Evolutionary conservation across 441 rosid genomes (phyloP), one percentile per base, ranked within the genome.

Genomic region (Aleurites moluccanus): DNA sequence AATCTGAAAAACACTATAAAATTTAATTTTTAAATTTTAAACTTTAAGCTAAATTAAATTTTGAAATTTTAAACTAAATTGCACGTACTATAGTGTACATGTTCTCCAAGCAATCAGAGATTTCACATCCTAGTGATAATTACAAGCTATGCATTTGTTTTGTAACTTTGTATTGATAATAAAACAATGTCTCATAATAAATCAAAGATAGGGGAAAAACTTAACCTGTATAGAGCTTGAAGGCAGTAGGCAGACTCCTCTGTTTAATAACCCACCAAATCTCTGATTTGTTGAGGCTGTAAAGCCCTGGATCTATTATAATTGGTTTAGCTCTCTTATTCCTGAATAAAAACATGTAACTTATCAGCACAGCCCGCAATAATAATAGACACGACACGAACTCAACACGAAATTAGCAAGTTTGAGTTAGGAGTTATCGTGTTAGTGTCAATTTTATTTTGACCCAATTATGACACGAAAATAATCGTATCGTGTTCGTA

Each of bases 221-320:
- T 44, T 44, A 44, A 93, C 99, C 99, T 85, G 99, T 87, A 61
- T 85, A 94, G 67, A 94, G 96, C 86, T 89, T 92, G 88, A 92
- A 94, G 74, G 98, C 90, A 63, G 94, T 86, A n/a, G 99, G 99
- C 73, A 92, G 83, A 52, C 86, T 74, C 79, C 99, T 80, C n/a
- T 89, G 97, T 73, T 91, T 90, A 10, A 72, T 77, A 59, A 73
- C 90, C 93, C 93, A 91, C 96, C 96, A 90, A 76, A 94, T 81
- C 79, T 94, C 94, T 73, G 98, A 90, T 78, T 92, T 92, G 76
- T 91, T 92, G 44, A 49, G 72, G 27, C 90, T 88, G 80, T 88
- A 87, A n/a, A 94, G 87, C 30, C 85, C 99, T 52, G 98, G 99
- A 74, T 94, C 99, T 82, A 94, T 88, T 35, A 92, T 76, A 15